phyloP scores from a whole-genome alignment of 23 red algal species.

The Gracilaria domingensis region DNA sequence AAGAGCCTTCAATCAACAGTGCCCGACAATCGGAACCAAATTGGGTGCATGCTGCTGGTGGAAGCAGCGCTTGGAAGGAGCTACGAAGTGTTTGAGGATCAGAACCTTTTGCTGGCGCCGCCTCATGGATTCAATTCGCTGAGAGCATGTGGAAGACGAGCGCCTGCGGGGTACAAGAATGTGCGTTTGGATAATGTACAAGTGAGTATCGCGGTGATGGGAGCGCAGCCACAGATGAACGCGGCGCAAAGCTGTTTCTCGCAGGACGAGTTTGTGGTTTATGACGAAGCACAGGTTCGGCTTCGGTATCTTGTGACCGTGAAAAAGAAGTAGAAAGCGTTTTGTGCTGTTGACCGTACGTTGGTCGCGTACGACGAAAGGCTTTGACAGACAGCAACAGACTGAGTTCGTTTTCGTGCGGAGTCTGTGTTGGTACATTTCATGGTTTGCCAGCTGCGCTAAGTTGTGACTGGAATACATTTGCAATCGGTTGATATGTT shows the following conservation, averaged over 20 bases:
- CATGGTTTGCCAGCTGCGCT: neutral
- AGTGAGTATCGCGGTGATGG: constrained; percentile 57
- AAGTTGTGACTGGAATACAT: neutral
- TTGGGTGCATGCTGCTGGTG: constrained; percentile 76
- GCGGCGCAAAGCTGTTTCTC: constrained; percentile 47
- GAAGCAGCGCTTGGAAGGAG: constrained; percentile 61
- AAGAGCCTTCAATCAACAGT: constrained; percentile 43
- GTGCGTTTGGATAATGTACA: constrained; percentile 46
- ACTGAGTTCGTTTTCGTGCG: neutral
- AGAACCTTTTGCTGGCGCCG: constrained; percentile 25
- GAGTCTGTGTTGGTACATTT: neutral
- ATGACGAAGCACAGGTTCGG: constrained; percentile 76
- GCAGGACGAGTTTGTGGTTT: constrained; percentile 75
- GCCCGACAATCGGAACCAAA: constrained; percentile 29
- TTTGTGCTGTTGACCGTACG: no score
- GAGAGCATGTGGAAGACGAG: constrained; percentile 46
- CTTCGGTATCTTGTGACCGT: constrained; percentile 74
- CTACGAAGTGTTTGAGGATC: constrained; percentile 49
- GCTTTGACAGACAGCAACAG: neutral
- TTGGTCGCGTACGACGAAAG: neutral
- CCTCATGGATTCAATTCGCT: constrained; percentile 73
- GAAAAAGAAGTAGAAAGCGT: constrained; percentile 32
- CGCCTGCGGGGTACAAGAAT: constrained; percentile 25
- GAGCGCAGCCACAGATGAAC: constrained; percentile 29
- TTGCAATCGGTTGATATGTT: neutral